phyloP scores from a whole-genome alignment of 2,329 filamentous ascomycete genomes.

The Talaromyces sp. region DNA sequence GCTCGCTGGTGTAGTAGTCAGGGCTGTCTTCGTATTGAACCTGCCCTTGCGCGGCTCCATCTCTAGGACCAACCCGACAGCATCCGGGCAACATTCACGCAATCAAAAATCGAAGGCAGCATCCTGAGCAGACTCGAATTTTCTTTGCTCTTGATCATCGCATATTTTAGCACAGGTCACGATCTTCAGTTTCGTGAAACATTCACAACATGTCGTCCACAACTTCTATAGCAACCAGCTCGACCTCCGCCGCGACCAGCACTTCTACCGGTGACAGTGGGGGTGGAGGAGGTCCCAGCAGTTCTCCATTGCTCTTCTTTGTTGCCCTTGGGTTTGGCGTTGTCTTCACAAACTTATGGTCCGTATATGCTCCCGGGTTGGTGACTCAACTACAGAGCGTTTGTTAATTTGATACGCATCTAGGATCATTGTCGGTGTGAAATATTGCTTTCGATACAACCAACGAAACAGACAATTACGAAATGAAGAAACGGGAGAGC shows the following conservation, averaged over 20 bases:
- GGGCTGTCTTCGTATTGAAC: constrained; percentile 6
- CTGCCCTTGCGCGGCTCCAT: not conserved
- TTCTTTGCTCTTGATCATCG: not conserved
- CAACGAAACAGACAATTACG: constrained; percentile 81
- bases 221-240: constrained; percentile 21
- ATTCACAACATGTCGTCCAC: constrained; percentile 9
- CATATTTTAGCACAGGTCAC: not conserved
- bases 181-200: not conserved
- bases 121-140: not conserved
- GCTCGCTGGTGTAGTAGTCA: constrained; percentile 8
- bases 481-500: constrained; percentile 75
- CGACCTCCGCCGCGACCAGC: constrained; percentile 26
- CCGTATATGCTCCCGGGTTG: constrained; percentile 40
- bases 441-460: constrained; percentile 99
- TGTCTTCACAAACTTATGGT: constrained; percentile 98
- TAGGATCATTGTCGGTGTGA: constrained; percentile 99
- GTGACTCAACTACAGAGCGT: not conserved
- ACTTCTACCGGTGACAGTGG: constrained; percentile 20
- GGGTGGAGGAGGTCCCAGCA: constrained; percentile 52
- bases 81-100: not conserved
- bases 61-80: not conserved
- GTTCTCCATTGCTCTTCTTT: constrained; percentile 81
- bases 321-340: constrained; percentile 95
- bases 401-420: not conserved
- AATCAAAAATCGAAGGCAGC: not conserved